These are phyloP conservation scores for Cordyceps pruinosa DNA, from an alignment of 2,329 filamentous ascomycete genomes.

Conservation along the genomic window DNA sequence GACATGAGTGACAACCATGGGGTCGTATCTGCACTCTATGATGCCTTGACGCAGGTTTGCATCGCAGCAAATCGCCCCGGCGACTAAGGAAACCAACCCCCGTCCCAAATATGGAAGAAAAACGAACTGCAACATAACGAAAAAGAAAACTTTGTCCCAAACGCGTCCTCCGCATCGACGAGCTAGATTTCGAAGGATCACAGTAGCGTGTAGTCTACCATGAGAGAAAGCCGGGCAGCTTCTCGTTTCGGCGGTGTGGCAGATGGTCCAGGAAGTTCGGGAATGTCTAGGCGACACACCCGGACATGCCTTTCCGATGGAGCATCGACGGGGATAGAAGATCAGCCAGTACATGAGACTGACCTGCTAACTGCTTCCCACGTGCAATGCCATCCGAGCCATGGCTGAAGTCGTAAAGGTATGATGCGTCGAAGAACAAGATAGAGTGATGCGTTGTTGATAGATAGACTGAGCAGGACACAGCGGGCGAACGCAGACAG, in stretches of 20 bases:
- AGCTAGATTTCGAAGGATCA: neutral
- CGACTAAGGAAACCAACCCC: constrained; percentile 17
- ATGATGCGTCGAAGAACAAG: constrained; percentile 36
- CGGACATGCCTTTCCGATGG: constrained; percentile 13
- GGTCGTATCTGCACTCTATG: neutral
- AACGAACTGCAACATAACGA: constrained; percentile 23
- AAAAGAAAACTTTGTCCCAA: constrained; percentile 9
- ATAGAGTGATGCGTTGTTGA: constrained; percentile 28
- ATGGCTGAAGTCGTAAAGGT: constrained; percentile 30
- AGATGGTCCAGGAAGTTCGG: constrained; percentile 5
- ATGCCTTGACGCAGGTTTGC: neutral
- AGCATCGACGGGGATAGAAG: neutral
- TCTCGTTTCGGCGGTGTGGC: neutral
- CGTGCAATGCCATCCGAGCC: constrained; percentile 31
- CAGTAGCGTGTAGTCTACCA: constrained; percentile 5
- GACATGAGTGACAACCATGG: neutral
- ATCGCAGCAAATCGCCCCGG: neutral
- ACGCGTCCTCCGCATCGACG: constrained; percentile 7
- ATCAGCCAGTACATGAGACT: neutral
- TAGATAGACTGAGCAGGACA: neutral
- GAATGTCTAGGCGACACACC: neutral
- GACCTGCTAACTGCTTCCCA: neutral
- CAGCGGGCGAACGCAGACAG: neutral
- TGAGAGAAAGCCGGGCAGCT: neutral
- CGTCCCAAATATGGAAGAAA: constrained; percentile 16